Conservation (phyloP, 306 rosid genomes). For the Acmispon strigosus region DNA sequence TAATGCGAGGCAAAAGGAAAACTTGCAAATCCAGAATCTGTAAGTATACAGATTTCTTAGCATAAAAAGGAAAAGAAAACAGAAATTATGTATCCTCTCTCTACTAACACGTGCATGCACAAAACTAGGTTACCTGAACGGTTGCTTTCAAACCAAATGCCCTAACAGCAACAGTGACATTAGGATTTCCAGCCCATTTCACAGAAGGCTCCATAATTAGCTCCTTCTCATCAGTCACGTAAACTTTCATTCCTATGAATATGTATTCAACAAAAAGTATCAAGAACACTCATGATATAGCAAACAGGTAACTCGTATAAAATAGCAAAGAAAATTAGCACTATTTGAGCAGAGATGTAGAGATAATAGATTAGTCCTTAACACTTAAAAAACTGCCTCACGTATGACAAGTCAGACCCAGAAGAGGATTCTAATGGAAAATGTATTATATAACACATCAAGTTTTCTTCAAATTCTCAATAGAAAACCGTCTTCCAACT, state of each 20-base stretch:
- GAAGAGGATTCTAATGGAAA: not conserved
- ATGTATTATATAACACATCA: not conserved
- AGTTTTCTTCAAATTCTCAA: conserved; percentile 1
- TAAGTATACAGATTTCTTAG: conserved; percentile 17
- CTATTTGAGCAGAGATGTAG: not conserved
- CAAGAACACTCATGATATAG: not conserved
- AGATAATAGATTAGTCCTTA: not conserved
- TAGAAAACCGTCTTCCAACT: not conserved
- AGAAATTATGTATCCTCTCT: not conserved
- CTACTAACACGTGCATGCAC: not conserved
- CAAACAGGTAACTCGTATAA: not conserved
- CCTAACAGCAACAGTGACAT: conserved; percentile 59
- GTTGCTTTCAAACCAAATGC: conserved; percentile 94
- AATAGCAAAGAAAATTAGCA: not conserved
- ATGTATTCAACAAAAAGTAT: not conserved
- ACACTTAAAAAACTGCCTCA: not conserved
- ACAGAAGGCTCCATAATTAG: conserved; percentile 84
- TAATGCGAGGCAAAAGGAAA: conserved; percentile 66
- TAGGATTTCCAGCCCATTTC: conserved; percentile 95
- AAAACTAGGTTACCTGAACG: conserved; percentile 44
- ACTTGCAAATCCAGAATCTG: conserved; percentile 86
- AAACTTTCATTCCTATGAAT: conserved; percentile 78
- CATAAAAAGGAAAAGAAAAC: conserved; percentile 8
- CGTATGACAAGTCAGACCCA: not conserved
- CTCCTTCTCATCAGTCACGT: conserved; percentile 86